A percentile compares a stretch with the other conserved stretches of the same genome.
These are phyloP conservation scores for Fraxinus excelsior DNA, from an alignment of 257 asterid species.

Conservation along the genomic window DNA sequence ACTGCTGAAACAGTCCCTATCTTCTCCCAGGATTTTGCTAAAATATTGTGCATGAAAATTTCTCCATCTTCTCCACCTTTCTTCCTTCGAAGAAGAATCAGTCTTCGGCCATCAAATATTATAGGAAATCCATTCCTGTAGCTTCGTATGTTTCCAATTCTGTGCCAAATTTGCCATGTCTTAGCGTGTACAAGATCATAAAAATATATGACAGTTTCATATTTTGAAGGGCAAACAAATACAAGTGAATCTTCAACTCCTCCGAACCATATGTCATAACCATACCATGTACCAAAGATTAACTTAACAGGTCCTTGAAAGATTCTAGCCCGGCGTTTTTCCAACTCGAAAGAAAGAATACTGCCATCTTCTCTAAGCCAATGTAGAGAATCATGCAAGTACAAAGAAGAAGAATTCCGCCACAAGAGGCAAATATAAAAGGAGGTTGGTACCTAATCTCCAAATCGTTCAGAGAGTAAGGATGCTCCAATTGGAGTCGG, in stretches of 20 bases:
- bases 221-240: neutral
- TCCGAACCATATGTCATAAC: conserved; percentile 1
- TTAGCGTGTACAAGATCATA: neutral
- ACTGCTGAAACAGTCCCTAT: too few relatives aligned
- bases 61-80: too few relatives aligned
- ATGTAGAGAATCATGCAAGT: conserved; percentile 4
- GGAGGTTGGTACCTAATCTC: neutral
- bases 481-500: neutral
- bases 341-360: neutral
- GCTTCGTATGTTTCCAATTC: neutral
- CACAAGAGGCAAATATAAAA: neutral
- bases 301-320: neutral
- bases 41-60: too few relatives aligned
- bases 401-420: neutral
- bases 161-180: neutral
- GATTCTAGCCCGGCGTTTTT: neutral
- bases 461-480: neutral
- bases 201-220: neutral
- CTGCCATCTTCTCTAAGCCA: neutral
- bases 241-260: neutral
- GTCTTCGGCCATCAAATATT: neutral
- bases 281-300: too few relatives aligned
- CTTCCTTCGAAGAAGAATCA: too few relatives aligned
- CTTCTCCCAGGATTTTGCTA: too few relatives aligned
- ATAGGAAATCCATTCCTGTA: neutral